Percentiles rank a stretch among this genome's conserved stretches.
phyloP scores from a whole-genome alignment of 1,284 basidiomycete genomes.

The Malassezia psittaci region DNA sequence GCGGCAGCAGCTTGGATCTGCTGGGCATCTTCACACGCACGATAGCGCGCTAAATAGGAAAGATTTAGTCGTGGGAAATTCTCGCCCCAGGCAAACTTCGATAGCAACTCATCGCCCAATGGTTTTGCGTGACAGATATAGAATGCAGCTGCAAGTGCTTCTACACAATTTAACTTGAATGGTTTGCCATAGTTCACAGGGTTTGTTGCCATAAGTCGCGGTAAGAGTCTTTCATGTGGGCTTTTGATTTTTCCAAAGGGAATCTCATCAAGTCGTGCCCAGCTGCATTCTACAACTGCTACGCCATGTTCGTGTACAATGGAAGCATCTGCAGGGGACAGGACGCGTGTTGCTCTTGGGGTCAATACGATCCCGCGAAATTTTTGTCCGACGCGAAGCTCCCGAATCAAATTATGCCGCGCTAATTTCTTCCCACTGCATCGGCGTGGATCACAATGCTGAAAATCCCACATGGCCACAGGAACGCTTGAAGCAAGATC shows the following conservation, averaged over 20 bases:
- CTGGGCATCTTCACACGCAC: constrained; percentile 19
- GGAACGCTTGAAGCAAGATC: constrained; percentile 20
- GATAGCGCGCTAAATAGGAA: constrained; percentile 27
- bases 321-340: constrained; percentile 75
- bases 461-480: constrained; percentile 60
- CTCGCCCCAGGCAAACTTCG: constrained; percentile 40
- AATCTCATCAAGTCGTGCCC: constrained; percentile 87
- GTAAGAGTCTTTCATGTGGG: constrained; percentile 70
- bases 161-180: constrained; percentile 45
- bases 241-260: constrained; percentile 87
- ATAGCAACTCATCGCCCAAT: constrained; percentile 28
- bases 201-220: constrained; percentile 43
- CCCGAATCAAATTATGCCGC: constrained; percentile 70
- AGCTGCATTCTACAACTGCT: constrained; percentile 93
- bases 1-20: constrained; percentile 27
- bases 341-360: constrained; percentile 73
- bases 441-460: constrained; percentile 86
- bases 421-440: constrained; percentile 92
- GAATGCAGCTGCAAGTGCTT: constrained; percentile 40
- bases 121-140: constrained; percentile 29
- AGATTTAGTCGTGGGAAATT: constrained; percentile 36
- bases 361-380: constrained; percentile 88
- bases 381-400: constrained; percentile 70
- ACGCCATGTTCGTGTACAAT: constrained; percentile 66
- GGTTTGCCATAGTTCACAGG: constrained; percentile 46